Percentiles rank a stretch among this genome's conserved stretches.
Conservation (phyloP, 73 alveolate genomes). For the Breviolum minutum region DNA sequence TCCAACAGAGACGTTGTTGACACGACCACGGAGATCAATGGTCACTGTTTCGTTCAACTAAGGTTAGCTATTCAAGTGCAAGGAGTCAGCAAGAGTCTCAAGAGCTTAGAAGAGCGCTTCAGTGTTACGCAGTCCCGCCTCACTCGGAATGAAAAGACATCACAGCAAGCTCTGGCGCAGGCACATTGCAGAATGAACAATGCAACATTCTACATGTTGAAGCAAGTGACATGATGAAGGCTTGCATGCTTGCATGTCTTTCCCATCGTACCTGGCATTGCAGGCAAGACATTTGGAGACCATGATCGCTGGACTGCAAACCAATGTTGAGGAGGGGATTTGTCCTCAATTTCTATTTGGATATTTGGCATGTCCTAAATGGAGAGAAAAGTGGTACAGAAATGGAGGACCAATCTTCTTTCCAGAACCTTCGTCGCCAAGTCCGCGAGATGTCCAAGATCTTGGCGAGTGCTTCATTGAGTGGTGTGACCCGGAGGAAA, state of each 20-base stretch:
- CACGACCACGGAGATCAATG: too few relatives aligned
- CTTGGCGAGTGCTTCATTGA: not conserved
- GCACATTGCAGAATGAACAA: not conserved
- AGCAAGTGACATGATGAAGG: not conserved
- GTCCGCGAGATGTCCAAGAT: constrained; percentile 36
- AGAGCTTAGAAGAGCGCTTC: constrained; percentile 39
- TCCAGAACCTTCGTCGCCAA: constrained; percentile 40
- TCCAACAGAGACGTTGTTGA: too few relatives aligned
- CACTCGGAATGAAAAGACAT: not conserved
- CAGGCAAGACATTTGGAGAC: constrained; percentile 61
- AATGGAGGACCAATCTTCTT: constrained; percentile 1
- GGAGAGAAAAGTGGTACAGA: not conserved
- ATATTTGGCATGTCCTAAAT: not conserved
- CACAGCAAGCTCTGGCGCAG: constrained; percentile 57
- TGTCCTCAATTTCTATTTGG: not conserved
- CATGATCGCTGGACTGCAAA: not conserved
- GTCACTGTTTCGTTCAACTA: not conserved
- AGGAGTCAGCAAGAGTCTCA: constrained; percentile 4
- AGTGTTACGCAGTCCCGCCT: not conserved
- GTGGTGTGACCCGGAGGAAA: not conserved
- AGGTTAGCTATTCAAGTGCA: constrained; percentile 15
- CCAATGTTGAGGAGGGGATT: not conserved
- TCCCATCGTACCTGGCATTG: not conserved
- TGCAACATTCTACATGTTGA: not conserved
- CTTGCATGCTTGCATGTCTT: not conserved